Base-by-base conservation (phyloP, 495 filamentous ascomycete genomes). In the Sabuloglossum arenarium region DNA sequence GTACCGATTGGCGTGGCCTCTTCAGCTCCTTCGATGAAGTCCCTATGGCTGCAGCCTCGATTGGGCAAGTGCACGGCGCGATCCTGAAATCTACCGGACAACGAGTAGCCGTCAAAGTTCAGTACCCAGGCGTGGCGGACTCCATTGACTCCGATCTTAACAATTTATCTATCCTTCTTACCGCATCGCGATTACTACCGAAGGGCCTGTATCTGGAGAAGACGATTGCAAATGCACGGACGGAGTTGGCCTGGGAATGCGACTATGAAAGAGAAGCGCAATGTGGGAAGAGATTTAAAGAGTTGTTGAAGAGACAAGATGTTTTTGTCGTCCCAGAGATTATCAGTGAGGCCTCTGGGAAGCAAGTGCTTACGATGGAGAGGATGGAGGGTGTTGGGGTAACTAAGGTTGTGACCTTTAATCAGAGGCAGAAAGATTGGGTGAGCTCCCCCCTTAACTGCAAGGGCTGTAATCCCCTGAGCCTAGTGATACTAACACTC, bases 31-130 rank as follows among this genome's bases (percentile, higher is more conserved):
- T 98, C 63, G 81, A 93, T 6, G 91, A 97, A 52, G 79, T 85
- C 43, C 91, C 91, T 1, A 85, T 98, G 61, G 91, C 91, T 4
- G 91, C 91, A 16, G 91, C 91, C n/a, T 96, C 89, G 0, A 98
- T 98, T 59, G 91, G 91, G 24, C 91, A 98, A 69, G 91, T 98
- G 0, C 91, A 98, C 69, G 76, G 81, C 47, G 91, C 88, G 1
- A 76, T 78, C 0, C 76, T 98, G n/a, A 80, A 79, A 50, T 82
- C 80, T 6, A 87, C 72, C 54, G 81, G 82, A 42, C 71, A 80
- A 57, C 72, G 74, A 47, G 91, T 98, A 5, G 91, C 90, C 12
- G 87, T 98, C 57, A 98, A 98, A 65, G 79, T 98, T 19, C 91
- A 98, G 68, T 98, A 97, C 64, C 91, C 91, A 3, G 91, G 91